Conservation (phyloP, 768 basidiomycete species). For the Suillus occidentalis region DNA sequence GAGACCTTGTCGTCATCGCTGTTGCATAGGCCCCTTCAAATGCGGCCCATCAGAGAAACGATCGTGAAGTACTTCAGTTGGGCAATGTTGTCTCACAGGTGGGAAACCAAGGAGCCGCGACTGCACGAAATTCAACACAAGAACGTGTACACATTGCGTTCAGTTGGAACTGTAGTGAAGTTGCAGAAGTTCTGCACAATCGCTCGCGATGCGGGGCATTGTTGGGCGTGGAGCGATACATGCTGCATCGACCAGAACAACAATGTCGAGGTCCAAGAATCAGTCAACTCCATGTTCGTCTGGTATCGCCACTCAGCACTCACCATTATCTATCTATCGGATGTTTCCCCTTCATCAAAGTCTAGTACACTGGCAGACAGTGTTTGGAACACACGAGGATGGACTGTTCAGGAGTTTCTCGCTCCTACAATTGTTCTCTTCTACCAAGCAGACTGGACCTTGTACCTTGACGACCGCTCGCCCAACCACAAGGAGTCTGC, state of each 20-base stretch:
- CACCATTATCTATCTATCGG: background rate
- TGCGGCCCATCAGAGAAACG: background rate
- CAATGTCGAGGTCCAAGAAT: background rate
- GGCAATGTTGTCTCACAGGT: background rate
- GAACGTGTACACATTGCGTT: background rate
- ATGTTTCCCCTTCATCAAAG: background rate
- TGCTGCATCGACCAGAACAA: background rate
- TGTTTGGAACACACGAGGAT: background rate
- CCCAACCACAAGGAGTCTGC: background rate
- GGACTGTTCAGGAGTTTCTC: background rate
- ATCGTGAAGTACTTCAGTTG: background rate
- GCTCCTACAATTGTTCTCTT: background rate
- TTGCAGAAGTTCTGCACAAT: background rate
- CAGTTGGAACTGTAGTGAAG: background rate
- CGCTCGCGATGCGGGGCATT: background rate
- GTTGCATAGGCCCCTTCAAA: background rate
- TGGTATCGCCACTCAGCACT: background rate
- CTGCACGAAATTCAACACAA: background rate
- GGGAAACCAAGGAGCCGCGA: background rate
- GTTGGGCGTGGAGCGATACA: background rate
- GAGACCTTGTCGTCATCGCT: background rate
- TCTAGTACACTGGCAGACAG: background rate
- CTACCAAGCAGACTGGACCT: background rate
- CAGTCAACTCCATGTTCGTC: background rate
- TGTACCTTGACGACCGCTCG: background rate